These are phyloP conservation scores for Tuber melanosporum DNA, from an alignment of 495 filamentous ascomycete species.

Conservation along the genomic window DNA sequence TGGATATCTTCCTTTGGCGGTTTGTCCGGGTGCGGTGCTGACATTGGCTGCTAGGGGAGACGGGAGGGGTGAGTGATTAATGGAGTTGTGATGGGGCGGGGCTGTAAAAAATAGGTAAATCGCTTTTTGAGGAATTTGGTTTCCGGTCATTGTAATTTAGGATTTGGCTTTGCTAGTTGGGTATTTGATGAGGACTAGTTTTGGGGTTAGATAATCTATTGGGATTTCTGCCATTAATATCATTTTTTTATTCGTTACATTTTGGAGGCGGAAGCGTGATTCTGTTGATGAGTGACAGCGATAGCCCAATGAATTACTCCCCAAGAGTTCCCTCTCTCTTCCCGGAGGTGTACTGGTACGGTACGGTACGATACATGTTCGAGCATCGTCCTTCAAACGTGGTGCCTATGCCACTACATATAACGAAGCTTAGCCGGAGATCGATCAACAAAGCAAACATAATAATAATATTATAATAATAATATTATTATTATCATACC, in stretches of 20 bases:
- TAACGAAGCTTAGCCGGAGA: not conserved
- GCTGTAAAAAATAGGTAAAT: not conserved
- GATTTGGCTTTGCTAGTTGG: not conserved
- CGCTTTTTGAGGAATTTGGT: not conserved
- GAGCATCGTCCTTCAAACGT: not conserved
- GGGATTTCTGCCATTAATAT: not conserved
- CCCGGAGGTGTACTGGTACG: not conserved
- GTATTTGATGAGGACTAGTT: not conserved
- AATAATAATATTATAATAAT: too few relatives aligned
- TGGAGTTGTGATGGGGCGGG: not conserved
- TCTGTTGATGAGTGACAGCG: not conserved
- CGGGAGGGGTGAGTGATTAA: not conserved
- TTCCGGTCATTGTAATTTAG: not conserved
- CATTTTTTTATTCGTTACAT: not conserved
- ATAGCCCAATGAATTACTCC: not conserved
- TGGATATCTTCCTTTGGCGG: not conserved
- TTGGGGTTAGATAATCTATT: constrained; percentile 1
- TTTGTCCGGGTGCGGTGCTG: not conserved
- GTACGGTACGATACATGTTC: too few relatives aligned
- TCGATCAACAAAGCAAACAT: not conserved
- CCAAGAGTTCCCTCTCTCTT: not conserved
- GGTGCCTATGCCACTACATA: not conserved
- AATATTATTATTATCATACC: too few relatives aligned
- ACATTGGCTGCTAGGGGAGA: not conserved
- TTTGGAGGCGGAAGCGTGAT: not conserved